Evolutionary conservation across 768 basidiomycete genomes (phyloP).

Genomic region (Boletus subparvulus): DNA sequence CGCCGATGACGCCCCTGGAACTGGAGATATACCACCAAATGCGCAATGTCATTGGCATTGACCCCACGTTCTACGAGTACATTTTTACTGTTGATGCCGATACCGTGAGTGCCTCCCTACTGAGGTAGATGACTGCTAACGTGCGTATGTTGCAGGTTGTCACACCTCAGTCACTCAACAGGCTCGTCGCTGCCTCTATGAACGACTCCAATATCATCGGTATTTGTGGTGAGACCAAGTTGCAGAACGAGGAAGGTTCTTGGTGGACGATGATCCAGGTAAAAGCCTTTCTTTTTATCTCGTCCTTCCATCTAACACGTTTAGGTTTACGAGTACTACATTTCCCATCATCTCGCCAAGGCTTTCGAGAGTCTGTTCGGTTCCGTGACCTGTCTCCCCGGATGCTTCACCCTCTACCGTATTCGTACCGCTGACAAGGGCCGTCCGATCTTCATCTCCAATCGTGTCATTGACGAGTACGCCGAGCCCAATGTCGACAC

Average conservation of each 20-base stretch:
- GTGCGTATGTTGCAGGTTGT: constrained; percentile 44
- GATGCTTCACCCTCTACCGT: constrained; percentile 71
- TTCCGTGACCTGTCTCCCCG: constrained; percentile 71
- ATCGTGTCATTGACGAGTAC: constrained; percentile 69
- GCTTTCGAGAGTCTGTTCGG: constrained; percentile 69
- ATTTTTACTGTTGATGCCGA: constrained; percentile 73
- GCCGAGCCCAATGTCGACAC: constrained; percentile 66
- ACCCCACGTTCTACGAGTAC: constrained; percentile 75
- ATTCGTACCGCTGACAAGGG: constrained; percentile 73
- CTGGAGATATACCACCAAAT: constrained; percentile 74
- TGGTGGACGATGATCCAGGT: constrained; percentile 82
- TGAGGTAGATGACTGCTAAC: constrained; percentile 12
- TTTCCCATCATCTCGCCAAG: constrained; percentile 66
- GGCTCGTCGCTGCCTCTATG: constrained; percentile 60
- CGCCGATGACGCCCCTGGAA: constrained; percentile 65
- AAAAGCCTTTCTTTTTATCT: background rate
- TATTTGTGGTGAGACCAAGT: constrained; percentile 67
- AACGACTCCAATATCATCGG: constrained; percentile 65
- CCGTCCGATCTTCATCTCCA: constrained; percentile 69
- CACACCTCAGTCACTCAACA: constrained; percentile 63
- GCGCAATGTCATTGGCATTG: constrained; percentile 72
- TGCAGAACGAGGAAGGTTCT: constrained; percentile 65
- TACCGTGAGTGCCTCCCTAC: constrained; percentile 40
- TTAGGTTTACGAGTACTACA: constrained; percentile 68
- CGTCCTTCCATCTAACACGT: constrained; percentile 1